Conservation (phyloP, 352 stramenopile species). For the Blastocystis sp. region DNA sequence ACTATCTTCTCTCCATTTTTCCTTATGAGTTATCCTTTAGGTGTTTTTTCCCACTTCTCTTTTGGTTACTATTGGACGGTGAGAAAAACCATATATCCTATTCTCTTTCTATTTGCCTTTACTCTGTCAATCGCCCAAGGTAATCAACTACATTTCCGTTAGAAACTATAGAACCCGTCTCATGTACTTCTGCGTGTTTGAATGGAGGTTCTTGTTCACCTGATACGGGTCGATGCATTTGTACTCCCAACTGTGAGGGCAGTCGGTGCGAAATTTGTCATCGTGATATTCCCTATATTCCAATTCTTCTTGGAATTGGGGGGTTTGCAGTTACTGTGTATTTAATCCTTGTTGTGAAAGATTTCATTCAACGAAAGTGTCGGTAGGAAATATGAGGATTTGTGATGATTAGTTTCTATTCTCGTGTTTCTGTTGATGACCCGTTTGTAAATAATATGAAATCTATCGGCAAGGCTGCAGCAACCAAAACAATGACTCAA, state of each 20-base stretch:
- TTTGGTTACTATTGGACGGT: neutral
- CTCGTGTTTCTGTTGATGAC: neutral
- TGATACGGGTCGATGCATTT: neutral
- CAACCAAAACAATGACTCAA: neutral
- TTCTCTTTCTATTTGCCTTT: neutral
- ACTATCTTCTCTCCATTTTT: neutral
- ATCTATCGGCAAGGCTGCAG: neutral
- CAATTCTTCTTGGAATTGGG: neutral
- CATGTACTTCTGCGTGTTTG: neutral
- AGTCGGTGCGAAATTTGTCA: neutral
- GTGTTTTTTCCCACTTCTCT: neutral
- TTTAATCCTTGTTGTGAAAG: neutral
- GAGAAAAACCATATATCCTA: neutral
- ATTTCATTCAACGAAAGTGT: neutral
- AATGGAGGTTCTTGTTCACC: neutral
- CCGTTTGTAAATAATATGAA: conserved; percentile 28
- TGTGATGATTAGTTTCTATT: neutral
- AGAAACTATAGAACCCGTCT: too few species aligned
- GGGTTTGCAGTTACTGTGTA: neutral
- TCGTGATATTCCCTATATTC: neutral
- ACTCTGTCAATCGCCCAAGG: neutral
- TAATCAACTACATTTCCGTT: too few species aligned
- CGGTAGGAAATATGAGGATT: neutral
- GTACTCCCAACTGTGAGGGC: neutral
- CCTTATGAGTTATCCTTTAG: neutral